Evolutionary conservation across 192 early-diverging fungal genomes (phyloP).

Genomic region (Powellomyces hirtus): DNA sequence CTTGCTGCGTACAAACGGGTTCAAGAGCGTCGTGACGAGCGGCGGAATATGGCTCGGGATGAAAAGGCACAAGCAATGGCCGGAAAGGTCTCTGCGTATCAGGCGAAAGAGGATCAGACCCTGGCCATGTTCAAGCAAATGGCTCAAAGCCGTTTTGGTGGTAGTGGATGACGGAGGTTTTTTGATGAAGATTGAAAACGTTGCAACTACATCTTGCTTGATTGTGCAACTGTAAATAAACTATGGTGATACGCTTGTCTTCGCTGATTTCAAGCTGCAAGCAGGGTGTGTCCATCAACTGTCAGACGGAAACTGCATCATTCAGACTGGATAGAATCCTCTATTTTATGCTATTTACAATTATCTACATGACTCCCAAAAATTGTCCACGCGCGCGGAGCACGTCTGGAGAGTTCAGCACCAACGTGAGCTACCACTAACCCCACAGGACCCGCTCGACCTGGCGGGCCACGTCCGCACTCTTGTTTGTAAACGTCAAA

Average conservation of each 20-base stretch:
- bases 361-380: too few species aligned
- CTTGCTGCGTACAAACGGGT: conserved; percentile 39
- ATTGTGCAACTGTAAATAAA: too few species aligned
- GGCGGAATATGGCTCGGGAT: conserved; percentile 26
- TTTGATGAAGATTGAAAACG: too few species aligned
- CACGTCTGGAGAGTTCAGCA: too few species aligned
- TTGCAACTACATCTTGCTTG: too few species aligned
- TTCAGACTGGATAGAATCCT: too few species aligned
- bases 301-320: too few species aligned
- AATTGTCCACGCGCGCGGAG: too few species aligned
- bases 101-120: conserved; percentile 70
- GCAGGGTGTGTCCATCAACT: background rate
- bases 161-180: background rate
- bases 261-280: background rate
- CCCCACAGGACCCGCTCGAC: background rate
- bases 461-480: background rate
- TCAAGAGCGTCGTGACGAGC: conserved; percentile 42
- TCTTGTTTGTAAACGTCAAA: background rate
- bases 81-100: conserved; percentile 47
- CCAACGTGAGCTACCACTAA: too few species aligned
- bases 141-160: conserved; percentile 44
- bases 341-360: too few species aligned
- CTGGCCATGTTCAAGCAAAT: conserved; percentile 68
- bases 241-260: too few species aligned
- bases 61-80: conserved; percentile 34